Conservation (phyloP, 1,284 basidiomycete genomes). For the Sutorius eximius region DNA sequence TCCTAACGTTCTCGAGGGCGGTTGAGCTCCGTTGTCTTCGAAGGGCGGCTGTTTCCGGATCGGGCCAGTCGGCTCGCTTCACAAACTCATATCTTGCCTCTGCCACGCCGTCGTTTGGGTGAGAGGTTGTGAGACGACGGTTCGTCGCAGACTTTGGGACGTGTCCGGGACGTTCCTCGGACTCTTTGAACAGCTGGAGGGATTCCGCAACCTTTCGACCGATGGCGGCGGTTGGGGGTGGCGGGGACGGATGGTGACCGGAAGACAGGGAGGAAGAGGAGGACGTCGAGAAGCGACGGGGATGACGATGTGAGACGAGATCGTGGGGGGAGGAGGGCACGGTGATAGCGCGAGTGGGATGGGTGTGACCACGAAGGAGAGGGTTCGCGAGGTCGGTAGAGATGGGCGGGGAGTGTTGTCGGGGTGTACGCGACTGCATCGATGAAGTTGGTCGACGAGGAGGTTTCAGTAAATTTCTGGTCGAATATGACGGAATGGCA, state of each 20-base stretch:
- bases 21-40: slow-evolving; percentile 65
- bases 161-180: slow-evolving; percentile 43
- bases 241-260: slow-evolving; percentile 19
- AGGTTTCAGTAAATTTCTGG: slow-evolving; percentile 12
- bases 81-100: slow-evolving; percentile 76
- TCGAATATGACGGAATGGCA: slow-evolving; percentile 29
- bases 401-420: background rate
- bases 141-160: slow-evolving; percentile 33
- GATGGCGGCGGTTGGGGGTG: slow-evolving; percentile 46
- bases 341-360: slow-evolving; percentile 41
- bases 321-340: slow-evolving; percentile 34
- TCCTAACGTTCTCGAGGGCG: slow-evolving; percentile 53
- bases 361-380: slow-evolving; percentile 22
- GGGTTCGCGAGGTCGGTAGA: slow-evolving; percentile 15
- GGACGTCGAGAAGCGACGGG: slow-evolving; percentile 40
- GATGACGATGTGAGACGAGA: slow-evolving; percentile 18
- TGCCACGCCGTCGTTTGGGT: slow-evolving; percentile 51
- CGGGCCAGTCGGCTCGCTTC: slow-evolving; percentile 78
- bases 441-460: background rate
- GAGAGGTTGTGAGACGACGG: slow-evolving; percentile 46
- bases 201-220: slow-evolving; percentile 79
- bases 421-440: no score
- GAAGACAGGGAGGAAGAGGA: slow-evolving; percentile 46
- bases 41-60: slow-evolving; percentile 65
- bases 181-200: slow-evolving; percentile 77